Base-by-base conservation (phyloP, 805 yeast species). In the Saturnispora kantuleensis region DNA sequence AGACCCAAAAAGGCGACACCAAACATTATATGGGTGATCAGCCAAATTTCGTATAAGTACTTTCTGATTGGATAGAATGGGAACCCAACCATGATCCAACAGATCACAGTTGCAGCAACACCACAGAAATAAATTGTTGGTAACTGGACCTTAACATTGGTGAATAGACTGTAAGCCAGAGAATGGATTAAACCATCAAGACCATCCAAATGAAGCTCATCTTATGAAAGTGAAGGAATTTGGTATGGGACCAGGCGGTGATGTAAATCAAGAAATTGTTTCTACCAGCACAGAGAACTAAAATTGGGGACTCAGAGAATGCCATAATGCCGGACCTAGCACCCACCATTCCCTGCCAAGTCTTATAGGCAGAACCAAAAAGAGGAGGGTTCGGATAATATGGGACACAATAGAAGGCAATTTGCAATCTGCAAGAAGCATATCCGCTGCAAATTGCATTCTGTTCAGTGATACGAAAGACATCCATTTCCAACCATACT, bases 151-250 rank as follows among this genome's bases (percentile, higher is more conserved):
- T 32, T 35, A 42, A 52, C 48, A 12, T 34, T 12, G n/a, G 49
- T 56, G 9, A 38, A 12, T 1, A 15, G 47, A 17, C 36, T 62
- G 52, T 57, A 60, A 28, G 62, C 63, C 44, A 57, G 59, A 2
- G 63, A 67, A 47, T 73, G 77, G n/a, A 68, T 53, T 17, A 70
- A 41, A 30, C 60, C 56, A 50, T 70, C 55, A 30, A 68, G 39
- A 65, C 55, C 57, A 70, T 65, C 3, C 69, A 67, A 53, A 84
- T 67, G 2, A 84, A 79, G 38, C 73, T 60, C 81, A 84, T 76
- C 58, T 72, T 80, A 60, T 86, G 95, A 54, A 74, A 75, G 28
- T 70, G 67, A 53, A 77, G 54, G 51, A 71, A 71, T 34, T 69
- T 58, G 3, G 70, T 50, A 46, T 63, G 67, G 10, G 59, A 52